Evolutionary conservation across 2,329 filamentous ascomycete species (phyloP).

Genomic region (Talaromyces sp.): DNA sequence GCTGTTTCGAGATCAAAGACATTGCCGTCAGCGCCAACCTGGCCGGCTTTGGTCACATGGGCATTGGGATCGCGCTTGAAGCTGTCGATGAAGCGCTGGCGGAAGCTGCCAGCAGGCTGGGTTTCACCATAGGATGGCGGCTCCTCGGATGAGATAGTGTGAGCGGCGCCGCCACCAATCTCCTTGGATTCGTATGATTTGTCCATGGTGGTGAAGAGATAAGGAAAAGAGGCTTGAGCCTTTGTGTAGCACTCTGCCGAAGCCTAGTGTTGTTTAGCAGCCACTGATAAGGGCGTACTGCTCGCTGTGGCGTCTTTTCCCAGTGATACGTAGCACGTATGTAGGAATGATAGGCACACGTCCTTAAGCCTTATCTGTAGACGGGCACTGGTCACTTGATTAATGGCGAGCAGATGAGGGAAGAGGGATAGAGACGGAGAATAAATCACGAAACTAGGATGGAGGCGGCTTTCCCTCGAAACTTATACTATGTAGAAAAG

Average conservation of each 20-base stretch:
- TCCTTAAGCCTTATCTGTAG: neutral
- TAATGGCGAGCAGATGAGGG: neutral
- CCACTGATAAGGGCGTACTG: neutral
- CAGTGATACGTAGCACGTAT: neutral
- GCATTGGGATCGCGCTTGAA: conserved; percentile 47
- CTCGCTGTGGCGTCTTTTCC: neutral
- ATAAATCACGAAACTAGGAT: neutral
- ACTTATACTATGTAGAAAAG: neutral
- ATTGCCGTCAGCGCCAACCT: conserved; percentile 51
- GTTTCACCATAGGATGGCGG: conserved; percentile 32
- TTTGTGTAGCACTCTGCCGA: neutral
- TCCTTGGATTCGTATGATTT: conserved; percentile 31
- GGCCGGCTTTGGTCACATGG: conserved; percentile 29
- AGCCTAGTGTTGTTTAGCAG: neutral
- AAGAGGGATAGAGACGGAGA: neutral
- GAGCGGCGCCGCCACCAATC: neutral
- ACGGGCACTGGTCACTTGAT: neutral
- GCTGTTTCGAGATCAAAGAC: conserved; percentile 63
- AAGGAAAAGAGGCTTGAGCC: neutral
- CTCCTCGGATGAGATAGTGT: conserved; percentile 23
- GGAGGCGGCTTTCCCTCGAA: neutral
- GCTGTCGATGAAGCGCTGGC: conserved; percentile 38
- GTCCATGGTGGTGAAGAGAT: conserved; percentile 27
- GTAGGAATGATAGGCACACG: neutral
- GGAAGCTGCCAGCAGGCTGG: conserved; percentile 23